phyloP scores from a whole-genome alignment of 768 basidiomycete genomes.

The Leccinum obscurum region DNA sequence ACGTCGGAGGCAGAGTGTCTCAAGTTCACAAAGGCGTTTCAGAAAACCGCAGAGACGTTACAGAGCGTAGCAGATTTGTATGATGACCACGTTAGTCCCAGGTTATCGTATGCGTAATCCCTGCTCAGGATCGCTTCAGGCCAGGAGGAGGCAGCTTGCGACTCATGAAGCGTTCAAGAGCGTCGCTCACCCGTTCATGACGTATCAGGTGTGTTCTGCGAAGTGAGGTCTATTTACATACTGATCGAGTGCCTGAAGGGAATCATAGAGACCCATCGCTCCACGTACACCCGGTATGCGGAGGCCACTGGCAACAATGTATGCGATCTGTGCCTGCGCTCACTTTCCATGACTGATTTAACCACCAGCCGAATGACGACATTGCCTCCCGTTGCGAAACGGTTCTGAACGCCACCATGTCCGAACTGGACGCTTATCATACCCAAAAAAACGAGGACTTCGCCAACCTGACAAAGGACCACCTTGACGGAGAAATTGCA shows the following conservation, averaged over 20 bases:
- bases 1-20: conserved; percentile 51
- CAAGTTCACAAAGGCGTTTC: conserved; percentile 74
- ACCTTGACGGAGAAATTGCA: conserved; percentile 77
- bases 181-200: conserved; percentile 70
- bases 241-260: conserved; percentile 41
- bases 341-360: conserved; percentile 4
- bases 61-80: conserved; percentile 66
- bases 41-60: conserved; percentile 70
- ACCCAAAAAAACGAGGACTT: conserved; percentile 74
- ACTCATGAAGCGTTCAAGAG: conserved; percentile 77
- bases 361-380: conserved; percentile 57
- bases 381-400: conserved; percentile 80
- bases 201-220: conserved; percentile 57
- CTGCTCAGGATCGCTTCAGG: conserved; percentile 43
- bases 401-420: conserved; percentile 84
- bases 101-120: not conserved
- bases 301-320: conserved; percentile 44
- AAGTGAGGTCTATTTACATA: not conserved
- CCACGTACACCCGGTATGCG: conserved; percentile 64
- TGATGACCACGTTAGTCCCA: conserved; percentile 65
- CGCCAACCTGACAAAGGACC: conserved; percentile 53
- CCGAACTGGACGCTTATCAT: conserved; percentile 83
- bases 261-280: conserved; percentile 71
- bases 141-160: conserved; percentile 66
- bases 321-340: not conserved